These are phyloP conservation scores for Talaromyces sp. DNA, from an alignment of 2,329 filamentous ascomycete genomes.

Conservation along the genomic window DNA sequence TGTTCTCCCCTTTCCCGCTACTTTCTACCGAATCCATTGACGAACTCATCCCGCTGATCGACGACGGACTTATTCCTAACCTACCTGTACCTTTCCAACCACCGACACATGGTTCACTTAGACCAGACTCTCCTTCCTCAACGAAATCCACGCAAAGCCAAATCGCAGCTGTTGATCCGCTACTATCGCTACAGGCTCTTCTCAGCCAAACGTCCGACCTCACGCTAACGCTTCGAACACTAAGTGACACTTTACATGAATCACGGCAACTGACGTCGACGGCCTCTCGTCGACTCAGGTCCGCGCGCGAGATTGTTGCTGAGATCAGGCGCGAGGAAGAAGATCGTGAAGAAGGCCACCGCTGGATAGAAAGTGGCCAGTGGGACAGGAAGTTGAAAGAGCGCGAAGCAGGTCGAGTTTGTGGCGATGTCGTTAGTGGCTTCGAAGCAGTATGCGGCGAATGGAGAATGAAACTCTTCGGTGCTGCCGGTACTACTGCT, in stretches of 20 bases:
- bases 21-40: constrained; percentile 53
- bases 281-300: constrained; percentile 73
- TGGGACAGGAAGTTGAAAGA: constrained; percentile 74
- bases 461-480: constrained; percentile 73
- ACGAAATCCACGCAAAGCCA: constrained; percentile 17
- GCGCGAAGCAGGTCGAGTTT: constrained; percentile 78
- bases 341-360: constrained; percentile 72
- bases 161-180: constrained; percentile 37
- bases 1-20: constrained; percentile 53
- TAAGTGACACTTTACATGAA: constrained; percentile 93
- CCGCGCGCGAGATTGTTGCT: constrained; percentile 76
- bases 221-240: constrained; percentile 73
- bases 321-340: constrained; percentile 84
- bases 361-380: constrained; percentile 74
- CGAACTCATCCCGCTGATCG: constrained; percentile 53
- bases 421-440: constrained; percentile 81
- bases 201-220: constrained; percentile 68
- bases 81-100: constrained; percentile 45
- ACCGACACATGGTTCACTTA: constrained; percentile 6
- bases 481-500: constrained; percentile 20
- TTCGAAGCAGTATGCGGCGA: constrained; percentile 87
- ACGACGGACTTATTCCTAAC: constrained; percentile 46
- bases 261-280: constrained; percentile 80
- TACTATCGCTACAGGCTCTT: constrained; percentile 63
- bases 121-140: constrained; percentile 27